Base-by-base conservation (phyloP, 1,284 basidiomycete species). In the Coniferiporia weirii region DNA sequence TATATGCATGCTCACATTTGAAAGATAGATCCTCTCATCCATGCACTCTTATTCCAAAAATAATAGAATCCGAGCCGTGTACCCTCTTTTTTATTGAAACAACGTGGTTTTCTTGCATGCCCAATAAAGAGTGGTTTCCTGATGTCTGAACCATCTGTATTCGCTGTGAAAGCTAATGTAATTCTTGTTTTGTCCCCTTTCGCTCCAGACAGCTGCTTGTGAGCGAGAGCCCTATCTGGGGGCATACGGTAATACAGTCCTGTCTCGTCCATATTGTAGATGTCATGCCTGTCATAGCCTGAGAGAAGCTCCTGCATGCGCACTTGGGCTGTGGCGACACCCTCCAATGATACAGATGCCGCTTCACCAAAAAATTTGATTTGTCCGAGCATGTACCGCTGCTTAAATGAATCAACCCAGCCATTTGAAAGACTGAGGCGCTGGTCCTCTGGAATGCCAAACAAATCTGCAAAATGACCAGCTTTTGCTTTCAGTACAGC, bases 111-210 rank as follows among this genome's bases (percentile, higher is more conserved):
- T 50, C 66, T 66, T 3, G 63, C 63, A 56, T 69, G 71, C 6
- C 73, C 73, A 63, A 75, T 75, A 63, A 68, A 71, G 48, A 75
- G 60, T 1, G 66, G 54, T 0, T 61, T 61, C 1, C 69, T 50
- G 48, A 67, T 69, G 56, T 74, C 69, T 13, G 61, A 66, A 1
- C 72, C 69, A 63, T 66, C 61, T 8, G 70, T 64, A 63, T 75
- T 75, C 48, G 60, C 65, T 1, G 61, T 61, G 54, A 73, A 65
- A 1, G 54, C 57, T 22, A 71, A 49, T 1, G 70, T 72, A 34
- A 75, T 66, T 0, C 64, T 64, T 49, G 66, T 65, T 54, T 73
- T 73, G 27, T 67, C 63, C 38, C 60, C 54, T 59, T 74, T 74
- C 57, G 70, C 68, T 4, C 72, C 70, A 57, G 54, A 20, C 8